A percentile compares a stretch with the other conserved stretches of the same genome.
Evolutionary conservation across 306 rosid genomes (phyloP).

Genomic region (Dryas alaskensis): DNA sequence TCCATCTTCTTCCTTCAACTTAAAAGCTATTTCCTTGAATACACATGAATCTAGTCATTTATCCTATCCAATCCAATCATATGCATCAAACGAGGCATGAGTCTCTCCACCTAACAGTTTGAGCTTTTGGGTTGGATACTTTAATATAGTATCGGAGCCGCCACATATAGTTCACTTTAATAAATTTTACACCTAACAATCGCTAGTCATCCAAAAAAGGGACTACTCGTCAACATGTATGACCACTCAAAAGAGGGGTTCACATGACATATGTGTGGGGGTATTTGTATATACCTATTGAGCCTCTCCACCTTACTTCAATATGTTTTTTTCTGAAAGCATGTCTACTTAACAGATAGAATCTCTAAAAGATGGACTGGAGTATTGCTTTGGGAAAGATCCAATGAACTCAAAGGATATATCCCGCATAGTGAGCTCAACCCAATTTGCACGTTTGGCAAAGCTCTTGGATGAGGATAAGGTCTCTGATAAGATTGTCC

Average conservation of each 20-base stretch:
- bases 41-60: too few relatives aligned
- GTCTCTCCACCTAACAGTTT: neutral
- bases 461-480: constrained; percentile 61
- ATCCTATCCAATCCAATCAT: too few relatives aligned
- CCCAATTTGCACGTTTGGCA: constrained; percentile 56
- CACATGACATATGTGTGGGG: too few relatives aligned
- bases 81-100: too few relatives aligned
- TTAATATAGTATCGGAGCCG: neutral
- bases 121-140: neutral
- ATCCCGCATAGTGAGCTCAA: constrained; percentile 62
- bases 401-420: constrained; percentile 54
- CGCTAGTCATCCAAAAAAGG: neutral
- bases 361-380: constrained; percentile 47
- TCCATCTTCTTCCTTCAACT: too few relatives aligned
- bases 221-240: neutral
- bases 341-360: constrained; percentile 44
- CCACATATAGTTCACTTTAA: neutral
- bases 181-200: neutral
- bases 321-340: neutral
- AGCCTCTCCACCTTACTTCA: neutral
- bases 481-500: constrained; percentile 63
- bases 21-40: too few relatives aligned
- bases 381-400: constrained; percentile 57
- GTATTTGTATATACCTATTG: too few relatives aligned
- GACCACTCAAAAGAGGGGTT: neutral